phyloP scores from a whole-genome alignment of 2,329 filamentous ascomycete species.

The Trichoderma endophyticum region DNA sequence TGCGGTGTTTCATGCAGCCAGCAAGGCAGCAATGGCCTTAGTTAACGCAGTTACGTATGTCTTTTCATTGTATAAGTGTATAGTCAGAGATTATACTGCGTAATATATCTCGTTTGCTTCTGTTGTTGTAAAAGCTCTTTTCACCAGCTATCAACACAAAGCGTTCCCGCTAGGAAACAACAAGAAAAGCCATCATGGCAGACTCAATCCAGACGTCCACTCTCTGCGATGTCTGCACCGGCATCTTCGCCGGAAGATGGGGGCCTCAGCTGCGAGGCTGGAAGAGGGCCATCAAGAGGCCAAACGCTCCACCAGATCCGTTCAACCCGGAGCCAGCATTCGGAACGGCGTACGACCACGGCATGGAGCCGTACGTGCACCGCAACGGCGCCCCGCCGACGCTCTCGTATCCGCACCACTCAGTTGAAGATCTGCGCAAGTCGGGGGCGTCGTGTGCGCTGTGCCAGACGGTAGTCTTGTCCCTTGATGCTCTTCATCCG shows the following conservation, averaged over 20 bases:
- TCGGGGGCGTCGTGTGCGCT: neutral
- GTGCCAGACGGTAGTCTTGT: conserved; percentile 1
- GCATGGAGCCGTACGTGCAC: neutral
- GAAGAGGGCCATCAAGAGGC: neutral
- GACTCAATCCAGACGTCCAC: neutral
- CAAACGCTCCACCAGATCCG: neutral
- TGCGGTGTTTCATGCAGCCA: neutral
- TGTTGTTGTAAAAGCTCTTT: neutral
- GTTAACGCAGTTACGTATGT: neutral
- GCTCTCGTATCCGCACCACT: neutral
- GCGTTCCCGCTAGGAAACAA: neutral
- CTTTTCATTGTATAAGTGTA: neutral
- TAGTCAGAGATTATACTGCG: neutral
- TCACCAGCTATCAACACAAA: neutral
- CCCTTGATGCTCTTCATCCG: conserved; percentile 5
- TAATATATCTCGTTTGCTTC: neutral
- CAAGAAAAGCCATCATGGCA: neutral
- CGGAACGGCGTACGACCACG: conserved; percentile 6
- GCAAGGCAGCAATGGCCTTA: neutral
- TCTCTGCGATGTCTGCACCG: neutral
- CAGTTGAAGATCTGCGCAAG: neutral
- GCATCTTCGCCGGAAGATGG: neutral
- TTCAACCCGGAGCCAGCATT: neutral
- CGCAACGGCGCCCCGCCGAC: neutral
- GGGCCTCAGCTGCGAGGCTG: neutral